Evolutionary conservation across 352 stramenopile genomes (phyloP).

Genomic region (Stramenopiles sp.): DNA sequence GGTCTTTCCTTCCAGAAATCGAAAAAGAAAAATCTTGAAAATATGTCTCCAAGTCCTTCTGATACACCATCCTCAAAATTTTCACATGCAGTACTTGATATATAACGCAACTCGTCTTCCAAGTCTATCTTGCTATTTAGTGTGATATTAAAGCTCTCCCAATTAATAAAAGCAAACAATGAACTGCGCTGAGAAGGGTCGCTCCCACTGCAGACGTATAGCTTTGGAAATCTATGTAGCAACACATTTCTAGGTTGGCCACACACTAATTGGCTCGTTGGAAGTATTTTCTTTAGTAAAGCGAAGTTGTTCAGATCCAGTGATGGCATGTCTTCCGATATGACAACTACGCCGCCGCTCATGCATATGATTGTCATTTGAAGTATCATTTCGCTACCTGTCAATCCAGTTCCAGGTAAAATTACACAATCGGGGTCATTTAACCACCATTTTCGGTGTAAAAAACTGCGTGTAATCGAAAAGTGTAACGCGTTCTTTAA

Average conservation of each 20-base stretch:
- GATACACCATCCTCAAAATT: neutral
- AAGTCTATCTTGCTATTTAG: neutral
- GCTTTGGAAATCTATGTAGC: neutral
- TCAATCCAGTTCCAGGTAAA: neutral
- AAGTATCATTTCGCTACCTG: neutral
- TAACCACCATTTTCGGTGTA: conserved; percentile 50
- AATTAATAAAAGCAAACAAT: conserved; percentile 13
- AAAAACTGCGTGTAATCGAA: conserved; percentile 15
- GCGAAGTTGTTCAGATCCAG: neutral
- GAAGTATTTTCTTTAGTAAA: neutral
- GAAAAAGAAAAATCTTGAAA: conserved; percentile 10
- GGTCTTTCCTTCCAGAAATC: conserved; percentile 11
- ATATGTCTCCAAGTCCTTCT: neutral
- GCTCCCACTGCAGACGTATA: conserved; percentile 4
- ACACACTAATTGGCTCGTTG: neutral
- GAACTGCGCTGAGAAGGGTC: neutral
- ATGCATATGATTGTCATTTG: conserved; percentile 6
- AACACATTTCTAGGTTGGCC: neutral
- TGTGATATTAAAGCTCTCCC: neutral
- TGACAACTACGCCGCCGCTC: conserved; percentile 1
- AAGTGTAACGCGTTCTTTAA: conserved; percentile 8
- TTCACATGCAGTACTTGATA: neutral
- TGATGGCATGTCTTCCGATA: conserved; percentile 6
- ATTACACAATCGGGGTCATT: conserved; percentile 60
- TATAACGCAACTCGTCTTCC: neutral